Evolutionary conservation across 768 basidiomycete species (phyloP).

Genomic region (Lactarius sp.): DNA sequence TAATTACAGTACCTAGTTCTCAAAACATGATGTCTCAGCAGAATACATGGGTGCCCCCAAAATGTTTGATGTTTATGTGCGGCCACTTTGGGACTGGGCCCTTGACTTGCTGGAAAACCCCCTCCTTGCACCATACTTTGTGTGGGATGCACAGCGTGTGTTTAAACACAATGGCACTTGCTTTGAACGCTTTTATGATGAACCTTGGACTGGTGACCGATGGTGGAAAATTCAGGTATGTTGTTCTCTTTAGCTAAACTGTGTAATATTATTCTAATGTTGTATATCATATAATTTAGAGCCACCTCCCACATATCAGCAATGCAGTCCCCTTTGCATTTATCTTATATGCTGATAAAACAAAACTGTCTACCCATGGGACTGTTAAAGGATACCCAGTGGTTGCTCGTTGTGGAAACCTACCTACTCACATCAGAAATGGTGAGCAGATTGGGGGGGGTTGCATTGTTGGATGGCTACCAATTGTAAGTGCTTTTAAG

Average conservation of each 20-base stretch:
- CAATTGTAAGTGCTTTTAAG: slow-evolving; percentile 24
- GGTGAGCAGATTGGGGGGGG: slow-evolving; percentile 18
- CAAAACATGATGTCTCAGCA: background rate
- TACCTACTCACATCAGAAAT: slow-evolving; percentile 18
- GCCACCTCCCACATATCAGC: too few relatives aligned
- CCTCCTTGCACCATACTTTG: background rate
- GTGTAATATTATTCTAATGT: too few relatives aligned
- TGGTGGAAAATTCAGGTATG: background rate
- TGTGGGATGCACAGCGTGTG: background rate
- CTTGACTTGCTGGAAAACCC: background rate
- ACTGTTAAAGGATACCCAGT: slow-evolving; percentile 25
- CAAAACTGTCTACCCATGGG: slow-evolving; percentile 24
- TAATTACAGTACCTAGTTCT: background rate
- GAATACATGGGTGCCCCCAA: background rate
- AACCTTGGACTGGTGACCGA: background rate
- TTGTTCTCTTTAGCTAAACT: too few relatives aligned
- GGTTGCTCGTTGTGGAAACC: slow-evolving; percentile 23
- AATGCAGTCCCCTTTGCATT: background rate
- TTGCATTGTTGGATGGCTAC: slow-evolving; percentile 28
- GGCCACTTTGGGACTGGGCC: background rate
- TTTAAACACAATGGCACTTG: background rate
- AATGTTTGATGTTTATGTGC: background rate
- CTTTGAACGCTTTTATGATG: background rate
- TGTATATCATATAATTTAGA: too few relatives aligned
- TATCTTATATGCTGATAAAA: slow-evolving; percentile 27